Base-by-base conservation (phyloP, 257 asterid species). In the Gardenia jasminoides region DNA sequence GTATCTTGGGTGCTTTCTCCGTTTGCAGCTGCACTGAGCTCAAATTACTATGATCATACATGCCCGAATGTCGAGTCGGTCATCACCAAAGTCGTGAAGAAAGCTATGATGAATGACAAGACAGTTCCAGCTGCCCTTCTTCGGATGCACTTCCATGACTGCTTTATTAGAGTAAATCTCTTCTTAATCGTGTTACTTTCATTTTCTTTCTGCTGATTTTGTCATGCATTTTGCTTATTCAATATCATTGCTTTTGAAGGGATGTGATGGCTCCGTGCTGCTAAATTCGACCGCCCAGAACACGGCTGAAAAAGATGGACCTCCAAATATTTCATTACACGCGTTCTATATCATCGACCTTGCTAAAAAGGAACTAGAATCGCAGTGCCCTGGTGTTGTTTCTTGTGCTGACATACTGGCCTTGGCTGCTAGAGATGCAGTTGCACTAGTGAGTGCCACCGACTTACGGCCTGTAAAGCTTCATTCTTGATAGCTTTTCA, bases 401-500 rank as follows among this genome's bases (percentile, higher is more conserved):
- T 94, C 98, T 69, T 94, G 97, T 82, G 97, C 97, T 72, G 98
- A 92, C 85, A 88, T 91, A 47, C 77, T 94, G 62, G 97, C 97
- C 76, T 81, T 92, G 68, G 98, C 97, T 68, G 97, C 97, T 2
- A 88, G 96, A 47, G 97, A 94, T 83, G 93, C 87, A 8, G 97
- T 92, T 79, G 83, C 88, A 56, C 92, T 91, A n/a, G 98, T 94
- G 83, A 88, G 95, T 56, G 50, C 12, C 50, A 46, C 50, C 12
- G 50, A 7, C 50, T 46, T 46, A 8, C 12, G 1, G 50, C 2
- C 11, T 8, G 48, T 8, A 10, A 3, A 46, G 50, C 50, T 46
- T 46, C 12, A 11, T 46, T 46, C 13, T 36, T 36, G 41, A 36
- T 4, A 36, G 41, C 41, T 2, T 36, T 36, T 36, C 41, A 2